Evolutionary conservation across 805 yeast genomes (phyloP).

Genomic region (Tetrapisispora phaffii): DNA sequence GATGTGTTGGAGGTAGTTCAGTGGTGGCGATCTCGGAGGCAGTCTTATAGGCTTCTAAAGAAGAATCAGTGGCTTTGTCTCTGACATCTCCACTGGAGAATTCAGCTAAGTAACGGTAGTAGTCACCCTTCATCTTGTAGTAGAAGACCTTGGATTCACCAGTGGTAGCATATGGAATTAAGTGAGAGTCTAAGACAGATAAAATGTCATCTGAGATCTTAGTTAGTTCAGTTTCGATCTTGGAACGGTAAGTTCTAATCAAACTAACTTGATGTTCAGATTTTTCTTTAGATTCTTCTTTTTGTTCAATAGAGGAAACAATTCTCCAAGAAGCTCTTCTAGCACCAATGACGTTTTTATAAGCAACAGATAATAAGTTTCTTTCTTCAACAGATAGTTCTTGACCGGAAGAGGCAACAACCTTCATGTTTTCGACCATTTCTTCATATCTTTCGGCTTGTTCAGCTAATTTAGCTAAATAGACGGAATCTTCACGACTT

Average conservation of each 20-base stretch:
- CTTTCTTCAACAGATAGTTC: constrained; percentile 97
- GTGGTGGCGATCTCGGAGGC: constrained; percentile 96
- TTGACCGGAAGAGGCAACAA: constrained; percentile 91
- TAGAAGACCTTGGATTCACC: constrained; percentile 98
- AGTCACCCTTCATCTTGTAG: constrained; percentile 99
- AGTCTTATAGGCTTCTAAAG: constrained; percentile 87
- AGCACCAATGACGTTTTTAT: constrained; percentile 97
- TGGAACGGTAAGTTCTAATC: constrained; percentile 88
- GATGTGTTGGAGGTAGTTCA: constrained; percentile 96
- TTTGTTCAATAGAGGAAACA: constrained; percentile 94
- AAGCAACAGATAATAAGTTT: constrained; percentile 92
- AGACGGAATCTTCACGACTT: constrained; percentile 94
- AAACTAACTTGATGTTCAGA: constrained; percentile 72
- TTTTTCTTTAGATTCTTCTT: constrained; percentile 93
- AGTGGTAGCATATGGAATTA: constrained; percentile 87
- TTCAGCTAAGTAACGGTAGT: constrained; percentile 97
- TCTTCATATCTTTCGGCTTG: constrained; percentile 95
- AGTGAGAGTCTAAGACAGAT: constrained; percentile 75
- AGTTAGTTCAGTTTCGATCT: constrained; percentile 86
- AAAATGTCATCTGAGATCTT: constrained; percentile 92
- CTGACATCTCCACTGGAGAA: constrained; percentile 87
- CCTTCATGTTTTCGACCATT: constrained; percentile 97
- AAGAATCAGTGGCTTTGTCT: constrained; percentile 83
- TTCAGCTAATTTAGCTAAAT: constrained; percentile 94
- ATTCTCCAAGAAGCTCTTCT: constrained; percentile 99